Base-by-base conservation (phyloP, 2,329 filamentous ascomycete species). In the Fusarium devonianum region DNA sequence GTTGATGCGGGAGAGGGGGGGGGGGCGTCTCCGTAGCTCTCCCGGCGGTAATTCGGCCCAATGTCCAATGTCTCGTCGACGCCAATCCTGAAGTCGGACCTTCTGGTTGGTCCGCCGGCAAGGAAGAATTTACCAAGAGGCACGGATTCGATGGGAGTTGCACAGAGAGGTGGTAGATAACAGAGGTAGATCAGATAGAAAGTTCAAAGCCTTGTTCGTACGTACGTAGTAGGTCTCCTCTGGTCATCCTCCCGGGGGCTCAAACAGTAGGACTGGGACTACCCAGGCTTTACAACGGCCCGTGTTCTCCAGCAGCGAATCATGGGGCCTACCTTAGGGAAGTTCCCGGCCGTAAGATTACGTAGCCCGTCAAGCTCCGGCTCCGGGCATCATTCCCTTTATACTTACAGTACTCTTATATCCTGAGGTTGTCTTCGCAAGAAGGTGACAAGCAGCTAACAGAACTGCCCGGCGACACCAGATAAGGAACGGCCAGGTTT, bases 21-120 rank as follows among this genome's bases (percentile, higher is more conserved):
- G 28, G 53, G 59, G 60, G 60, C 37, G 61, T 64, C 36, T 18
- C 25, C 25, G 18, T 65, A 64, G 53, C 48, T 45, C 34, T 28
- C 54, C 46, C 65, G 65, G 65, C 65, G 58, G 58, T 67, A 65
- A 64, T 65, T 46, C 64, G 64, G 64, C 56, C 45, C 51, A 58
- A 53, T 53, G 34, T 54, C 49, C 61, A 61, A 46, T 65, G 63
- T 67, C 64, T 69, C 64, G 61, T 60, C 55, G 53, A 61, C 58
- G 64, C 59, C 63, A 67, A 65, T 68, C 67, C 54, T 36, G 49
- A 56, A 49, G 53, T 47, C 49, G 30, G 34, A 22, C 30, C 11
- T 26, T 50, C 42, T 59, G 56, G 53, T 64, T 64, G 56, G 61
- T 33, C 47, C 33, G 12, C 44, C 32, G 19, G 36, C 16, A 44